A percentile compares a stretch with the other conserved stretches of the same genome.
Conservation (phyloP, 371 early-diverging fungal genomes). For the Syncephalastrum sp. region DNA sequence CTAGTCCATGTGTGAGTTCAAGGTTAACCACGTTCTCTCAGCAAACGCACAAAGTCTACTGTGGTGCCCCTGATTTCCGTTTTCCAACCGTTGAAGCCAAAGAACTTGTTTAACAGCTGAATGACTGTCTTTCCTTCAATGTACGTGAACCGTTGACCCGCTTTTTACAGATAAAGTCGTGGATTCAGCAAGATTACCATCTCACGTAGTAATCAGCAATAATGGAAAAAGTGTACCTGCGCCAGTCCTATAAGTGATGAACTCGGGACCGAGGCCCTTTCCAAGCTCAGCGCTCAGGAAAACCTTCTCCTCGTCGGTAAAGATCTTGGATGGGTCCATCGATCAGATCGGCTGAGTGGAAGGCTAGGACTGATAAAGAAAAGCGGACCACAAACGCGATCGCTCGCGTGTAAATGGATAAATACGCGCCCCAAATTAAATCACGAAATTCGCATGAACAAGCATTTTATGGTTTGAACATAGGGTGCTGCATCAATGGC, state of each 20-base stretch:
- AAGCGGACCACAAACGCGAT: not conserved
- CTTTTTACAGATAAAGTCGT: not conserved
- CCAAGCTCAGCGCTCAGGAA: not conserved
- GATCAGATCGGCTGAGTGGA: not conserved
- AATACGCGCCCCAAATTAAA: not conserved
- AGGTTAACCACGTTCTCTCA: not conserved
- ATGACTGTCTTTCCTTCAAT: slow-evolving; percentile 93
- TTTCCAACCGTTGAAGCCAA: slow-evolving; percentile 99
- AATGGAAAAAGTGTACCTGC: slow-evolving; percentile 6
- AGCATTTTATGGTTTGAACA: not conserved
- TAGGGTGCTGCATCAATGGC: not conserved
- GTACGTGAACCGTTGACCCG: slow-evolving; percentile 69
- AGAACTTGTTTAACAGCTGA: slow-evolving; percentile 93
- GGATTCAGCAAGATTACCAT: not conserved
- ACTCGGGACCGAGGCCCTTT: slow-evolving; percentile 13
- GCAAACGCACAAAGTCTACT: slow-evolving; percentile 74
- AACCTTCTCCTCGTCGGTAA: slow-evolving; percentile 3
- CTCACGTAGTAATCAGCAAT: not conserved
- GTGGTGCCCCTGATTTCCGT: slow-evolving; percentile 72
- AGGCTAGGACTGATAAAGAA: not conserved
- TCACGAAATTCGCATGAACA: not conserved
- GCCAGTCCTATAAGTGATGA: slow-evolving; percentile 9
- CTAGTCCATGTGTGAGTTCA: not conserved
- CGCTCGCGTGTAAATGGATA: not conserved
- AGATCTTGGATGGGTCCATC: not conserved